phyloP scores from a whole-genome alignment of 768 basidiomycete genomes.

The Mycena pura region DNA sequence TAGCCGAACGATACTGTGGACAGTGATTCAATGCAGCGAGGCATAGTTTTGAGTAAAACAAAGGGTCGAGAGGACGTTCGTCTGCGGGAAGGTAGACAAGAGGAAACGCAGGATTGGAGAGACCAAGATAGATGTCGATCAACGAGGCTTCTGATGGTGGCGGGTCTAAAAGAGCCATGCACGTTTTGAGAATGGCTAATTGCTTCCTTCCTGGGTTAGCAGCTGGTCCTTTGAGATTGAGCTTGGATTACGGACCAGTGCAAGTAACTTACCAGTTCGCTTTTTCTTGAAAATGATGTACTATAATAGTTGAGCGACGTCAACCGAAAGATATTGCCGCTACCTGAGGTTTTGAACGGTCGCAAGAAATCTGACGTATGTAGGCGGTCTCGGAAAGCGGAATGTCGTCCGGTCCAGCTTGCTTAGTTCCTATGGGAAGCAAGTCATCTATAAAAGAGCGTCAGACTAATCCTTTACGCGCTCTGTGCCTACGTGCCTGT shows the following conservation, averaged over 20 bases:
- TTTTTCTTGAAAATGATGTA: slow-evolving; percentile 30
- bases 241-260: neutral
- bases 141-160: slow-evolving; percentile 17
- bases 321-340: neutral
- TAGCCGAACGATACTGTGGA: slow-evolving; percentile 19
- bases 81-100: slow-evolving; percentile 18
- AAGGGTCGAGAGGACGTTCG: slow-evolving; percentile 11
- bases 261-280: slow-evolving; percentile 4
- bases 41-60: slow-evolving; percentile 17
- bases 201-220: slow-evolving; percentile 7
- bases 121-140: slow-evolving; percentile 19
- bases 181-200: slow-evolving; percentile 9
- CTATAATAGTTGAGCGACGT: neutral
- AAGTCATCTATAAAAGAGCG: slow-evolving; percentile 7
- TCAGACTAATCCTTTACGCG: neutral
- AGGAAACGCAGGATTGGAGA: slow-evolving; percentile 24
- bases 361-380: slow-evolving; percentile 29
- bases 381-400: slow-evolving; percentile 22
- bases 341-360: slow-evolving; percentile 28
- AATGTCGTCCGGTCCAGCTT: slow-evolving; percentile 24
- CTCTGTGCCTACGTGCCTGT: slow-evolving; percentile 11
- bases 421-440: slow-evolving; percentile 21
- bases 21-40: slow-evolving; percentile 19
- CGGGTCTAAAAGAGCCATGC: slow-evolving; percentile 19
- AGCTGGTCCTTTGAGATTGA: neutral